Conservation (phyloP, 108 stramenopile species). For the Cyclotella sp. region DNA sequence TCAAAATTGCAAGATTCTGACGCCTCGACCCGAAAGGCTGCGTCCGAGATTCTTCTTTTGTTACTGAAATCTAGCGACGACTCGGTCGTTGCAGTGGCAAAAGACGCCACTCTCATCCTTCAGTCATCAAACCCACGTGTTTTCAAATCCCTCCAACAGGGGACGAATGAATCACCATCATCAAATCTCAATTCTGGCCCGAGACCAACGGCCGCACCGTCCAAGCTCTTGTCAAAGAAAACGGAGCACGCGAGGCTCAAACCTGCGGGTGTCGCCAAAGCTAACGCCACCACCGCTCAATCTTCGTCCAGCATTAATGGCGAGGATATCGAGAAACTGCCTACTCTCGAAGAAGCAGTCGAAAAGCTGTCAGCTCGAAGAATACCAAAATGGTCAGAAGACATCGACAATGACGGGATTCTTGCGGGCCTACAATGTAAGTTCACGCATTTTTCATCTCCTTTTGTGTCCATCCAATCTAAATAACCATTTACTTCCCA, state of each 20-base stretch:
- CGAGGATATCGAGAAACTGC: conserved; percentile 15
- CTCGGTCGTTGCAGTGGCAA: conserved; percentile 29
- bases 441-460: conserved; percentile 16
- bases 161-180: conserved; percentile 5
- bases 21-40: conserved; percentile 72
- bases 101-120: conserved; percentile 48
- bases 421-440: conserved; percentile 76
- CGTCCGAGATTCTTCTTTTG: conserved; percentile 56
- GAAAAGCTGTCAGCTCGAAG: conserved; percentile 43
- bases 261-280: conserved; percentile 3
- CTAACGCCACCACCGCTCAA: background rate
- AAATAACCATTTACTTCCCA: background rate
- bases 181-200: background rate
- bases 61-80: conserved; percentile 57
- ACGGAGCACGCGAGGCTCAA: background rate
- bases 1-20: conserved; percentile 80
- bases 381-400: conserved; percentile 77
- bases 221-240: conserved; percentile 16
- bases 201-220: conserved; percentile 13
- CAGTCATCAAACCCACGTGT: conserved; percentile 68
- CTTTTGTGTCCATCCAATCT: background rate
- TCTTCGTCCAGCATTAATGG: background rate
- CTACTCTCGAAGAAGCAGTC: conserved; percentile 63
- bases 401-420: conserved; percentile 69
- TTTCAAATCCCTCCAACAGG: conserved; percentile 64